phyloP scores from a whole-genome alignment of 805 yeast species.

The Nakazawaea wyomingensis region DNA sequence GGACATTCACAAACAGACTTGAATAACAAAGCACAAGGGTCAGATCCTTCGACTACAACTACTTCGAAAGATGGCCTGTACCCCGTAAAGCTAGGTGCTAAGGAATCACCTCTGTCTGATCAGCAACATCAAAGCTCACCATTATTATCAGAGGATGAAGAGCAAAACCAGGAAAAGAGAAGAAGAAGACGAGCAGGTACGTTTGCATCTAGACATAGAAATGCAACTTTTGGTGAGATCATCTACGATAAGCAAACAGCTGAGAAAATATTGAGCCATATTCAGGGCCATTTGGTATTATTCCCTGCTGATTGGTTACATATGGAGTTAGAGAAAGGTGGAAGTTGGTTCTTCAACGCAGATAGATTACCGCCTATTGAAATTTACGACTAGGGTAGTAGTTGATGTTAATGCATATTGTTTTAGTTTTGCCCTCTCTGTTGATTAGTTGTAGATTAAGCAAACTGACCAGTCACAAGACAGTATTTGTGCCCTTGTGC shows the following conservation, averaged over 20 bases:
- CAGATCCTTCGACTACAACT: neutral
- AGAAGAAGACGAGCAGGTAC: slow-evolving; percentile 7
- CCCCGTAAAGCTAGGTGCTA: neutral
- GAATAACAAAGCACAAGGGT: too few relatives aligned
- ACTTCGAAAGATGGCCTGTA: neutral
- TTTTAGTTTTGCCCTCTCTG: too few relatives aligned
- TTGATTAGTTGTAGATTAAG: too few relatives aligned
- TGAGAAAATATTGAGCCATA: slow-evolving; percentile 59
- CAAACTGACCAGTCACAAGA: neutral
- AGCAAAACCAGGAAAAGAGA: too few relatives aligned
- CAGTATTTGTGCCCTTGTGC: neutral
- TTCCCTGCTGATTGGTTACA: slow-evolving; percentile 91
- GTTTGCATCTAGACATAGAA: slow-evolving; percentile 8
- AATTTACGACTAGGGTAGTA: slow-evolving; percentile 71
- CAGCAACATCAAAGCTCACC: neutral
- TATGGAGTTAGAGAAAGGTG: slow-evolving; percentile 72
- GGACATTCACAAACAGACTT: too few relatives aligned
- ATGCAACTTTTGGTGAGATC: slow-evolving; percentile 1
- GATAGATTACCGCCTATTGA: slow-evolving; percentile 95
- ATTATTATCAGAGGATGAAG: too few relatives aligned
- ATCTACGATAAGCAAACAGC: slow-evolving; percentile 67
- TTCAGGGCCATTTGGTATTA: slow-evolving; percentile 84
- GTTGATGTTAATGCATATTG: too few relatives aligned
- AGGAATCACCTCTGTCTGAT: neutral
- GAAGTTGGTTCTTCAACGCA: slow-evolving; percentile 92